These are phyloP conservation scores for Adansonia digitata DNA, from an alignment of 345 rosid species.

Conservation along the genomic window DNA sequence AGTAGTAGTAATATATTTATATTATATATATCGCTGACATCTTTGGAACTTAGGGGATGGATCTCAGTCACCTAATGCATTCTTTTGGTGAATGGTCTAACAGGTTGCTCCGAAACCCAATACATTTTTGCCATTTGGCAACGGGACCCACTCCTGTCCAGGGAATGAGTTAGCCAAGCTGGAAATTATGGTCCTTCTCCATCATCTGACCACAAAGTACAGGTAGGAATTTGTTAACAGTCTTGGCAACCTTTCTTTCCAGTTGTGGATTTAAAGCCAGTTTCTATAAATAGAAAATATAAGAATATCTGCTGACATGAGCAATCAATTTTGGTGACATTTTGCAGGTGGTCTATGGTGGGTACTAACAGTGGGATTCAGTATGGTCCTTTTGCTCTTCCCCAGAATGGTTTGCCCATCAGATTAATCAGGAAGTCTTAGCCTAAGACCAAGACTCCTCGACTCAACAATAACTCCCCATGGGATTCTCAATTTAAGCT, in stretches of 20 bases:
- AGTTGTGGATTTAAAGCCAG: not conserved
- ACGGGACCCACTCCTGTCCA: constrained; percentile 79
- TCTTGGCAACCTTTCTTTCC: not conserved
- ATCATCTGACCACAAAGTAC: constrained; percentile 85
- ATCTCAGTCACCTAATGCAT: not conserved
- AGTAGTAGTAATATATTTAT: too few relatives aligned
- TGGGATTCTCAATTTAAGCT: too few relatives aligned
- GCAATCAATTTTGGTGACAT: too few relatives aligned
- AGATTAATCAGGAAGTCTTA: constrained; percentile 40
- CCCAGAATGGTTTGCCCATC: constrained; percentile 80
- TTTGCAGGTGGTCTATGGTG: constrained; percentile 31
- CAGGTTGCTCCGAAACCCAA: constrained; percentile 80
- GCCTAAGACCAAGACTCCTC: not conserved
- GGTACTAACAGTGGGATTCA: constrained; percentile 62
- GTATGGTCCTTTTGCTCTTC: constrained; percentile 83
- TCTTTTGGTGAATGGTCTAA: not conserved
- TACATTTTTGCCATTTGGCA: constrained; percentile 90
- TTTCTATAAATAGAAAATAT: not conserved
- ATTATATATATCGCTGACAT: too few relatives aligned
- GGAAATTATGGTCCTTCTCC: constrained; percentile 67
- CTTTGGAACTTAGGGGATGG: too few relatives aligned
- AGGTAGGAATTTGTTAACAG: constrained; percentile 33
- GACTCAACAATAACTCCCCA: not conserved
- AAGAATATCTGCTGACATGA: constrained; percentile 25
- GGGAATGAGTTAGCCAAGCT: constrained; percentile 84